Evolutionary conservation across 1,139 yeast species (phyloP).

Genomic region (Saccharomycopsis hybrid): DNA sequence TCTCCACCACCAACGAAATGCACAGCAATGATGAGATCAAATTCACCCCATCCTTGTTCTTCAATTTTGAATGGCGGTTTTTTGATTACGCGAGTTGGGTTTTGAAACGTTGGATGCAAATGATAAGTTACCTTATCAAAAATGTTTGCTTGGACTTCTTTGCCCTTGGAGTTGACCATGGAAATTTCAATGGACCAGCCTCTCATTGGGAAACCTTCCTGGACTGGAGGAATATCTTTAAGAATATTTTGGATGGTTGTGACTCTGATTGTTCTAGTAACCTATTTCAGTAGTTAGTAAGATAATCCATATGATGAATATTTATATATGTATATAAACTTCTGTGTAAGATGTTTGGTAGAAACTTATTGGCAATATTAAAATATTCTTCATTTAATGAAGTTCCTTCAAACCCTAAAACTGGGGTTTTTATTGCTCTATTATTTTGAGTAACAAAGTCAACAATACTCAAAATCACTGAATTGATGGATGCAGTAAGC

Average conservation of each 20-base stretch:
- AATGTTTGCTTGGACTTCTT: conserved; percentile 78
- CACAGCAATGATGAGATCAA: conserved; percentile 76
- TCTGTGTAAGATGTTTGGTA: too few species aligned
- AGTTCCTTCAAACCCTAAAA: too few species aligned
- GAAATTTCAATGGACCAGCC: conserved; percentile 80
- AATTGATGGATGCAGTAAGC: too few species aligned
- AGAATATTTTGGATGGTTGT: conserved; percentile 82
- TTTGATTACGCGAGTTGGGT: conserved; percentile 77
- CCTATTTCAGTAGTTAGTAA: conserved; percentile 29
- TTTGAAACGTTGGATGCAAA: conserved; percentile 89
- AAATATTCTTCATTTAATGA: too few species aligned
- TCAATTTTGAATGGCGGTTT: conserved; percentile 84
- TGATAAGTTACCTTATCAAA: conserved; percentile 91
- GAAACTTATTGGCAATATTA: too few species aligned
- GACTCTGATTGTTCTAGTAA: conserved; percentile 82
- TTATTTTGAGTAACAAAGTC: too few species aligned
- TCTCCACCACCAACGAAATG: conserved; percentile 86
- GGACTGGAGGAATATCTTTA: conserved; percentile 80
- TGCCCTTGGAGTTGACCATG: conserved; percentile 72
- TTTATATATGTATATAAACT: too few species aligned
- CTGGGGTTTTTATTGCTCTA: too few species aligned
- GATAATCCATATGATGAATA: too few species aligned
- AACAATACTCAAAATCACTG: too few species aligned
- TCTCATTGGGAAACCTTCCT: conserved; percentile 92
- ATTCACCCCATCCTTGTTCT: conserved; percentile 99